Evolutionary conservation across 331 rosid species (phyloP).

Genomic region (Stylosanthes scabra): DNA sequence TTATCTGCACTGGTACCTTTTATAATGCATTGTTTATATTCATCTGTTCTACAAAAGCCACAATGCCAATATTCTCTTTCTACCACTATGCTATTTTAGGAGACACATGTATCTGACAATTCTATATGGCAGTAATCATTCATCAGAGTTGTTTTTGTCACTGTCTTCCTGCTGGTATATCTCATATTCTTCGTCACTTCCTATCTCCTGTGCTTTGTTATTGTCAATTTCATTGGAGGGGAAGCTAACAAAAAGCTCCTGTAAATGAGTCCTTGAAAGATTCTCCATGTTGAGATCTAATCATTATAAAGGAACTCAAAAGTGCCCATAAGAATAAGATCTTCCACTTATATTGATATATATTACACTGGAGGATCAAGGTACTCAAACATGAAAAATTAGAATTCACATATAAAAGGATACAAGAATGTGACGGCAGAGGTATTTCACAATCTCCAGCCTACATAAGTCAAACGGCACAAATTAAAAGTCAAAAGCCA

Average conservation of each 20-base stretch:
- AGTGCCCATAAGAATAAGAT: neutral
- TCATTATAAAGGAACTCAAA: conserved; percentile 53
- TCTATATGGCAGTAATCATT: conserved; percentile 38
- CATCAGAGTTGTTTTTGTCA: conserved; percentile 57
- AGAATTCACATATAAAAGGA: conserved; percentile 52
- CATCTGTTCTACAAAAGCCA: too few species aligned
- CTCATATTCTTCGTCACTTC: conserved; percentile 73
- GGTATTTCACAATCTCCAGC: conserved; percentile 65
- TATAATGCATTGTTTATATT: too few species aligned
- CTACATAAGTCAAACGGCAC: conserved; percentile 53
- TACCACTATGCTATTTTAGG: neutral
- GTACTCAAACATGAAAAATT: conserved; percentile 27
- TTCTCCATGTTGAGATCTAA: conserved; percentile 61
- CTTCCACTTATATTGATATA: conserved; percentile 32
- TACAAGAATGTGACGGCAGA: conserved; percentile 62
- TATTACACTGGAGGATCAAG: too few species aligned
- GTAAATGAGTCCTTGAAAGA: conserved; percentile 71
- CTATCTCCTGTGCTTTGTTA: conserved; percentile 40
- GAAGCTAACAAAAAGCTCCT: conserved; percentile 82
- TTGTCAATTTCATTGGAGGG: conserved; percentile 47
- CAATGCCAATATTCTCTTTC: too few species aligned
- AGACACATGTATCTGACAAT: conserved; percentile 1
- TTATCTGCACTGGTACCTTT: too few species aligned
- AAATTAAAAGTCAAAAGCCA: conserved; percentile 30
- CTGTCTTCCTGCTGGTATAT: conserved; percentile 74